Evolutionary conservation across 129 eudicot genomes (phyloP).

Genomic region (Artemisia annua): DNA sequence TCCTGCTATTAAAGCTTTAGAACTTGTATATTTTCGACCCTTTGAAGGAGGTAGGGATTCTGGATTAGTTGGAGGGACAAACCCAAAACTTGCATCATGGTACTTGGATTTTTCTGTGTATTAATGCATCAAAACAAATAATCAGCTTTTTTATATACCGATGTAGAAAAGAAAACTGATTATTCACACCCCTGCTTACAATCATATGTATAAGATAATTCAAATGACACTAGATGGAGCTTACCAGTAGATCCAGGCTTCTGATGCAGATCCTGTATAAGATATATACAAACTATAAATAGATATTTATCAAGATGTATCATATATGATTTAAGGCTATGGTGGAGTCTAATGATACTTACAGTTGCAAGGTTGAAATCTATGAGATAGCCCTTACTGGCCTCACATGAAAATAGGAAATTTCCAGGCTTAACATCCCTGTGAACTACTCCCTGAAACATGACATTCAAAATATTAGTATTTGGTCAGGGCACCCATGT

Average conservation of each 20-base stretch:
- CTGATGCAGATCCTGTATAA: conserved; percentile 72
- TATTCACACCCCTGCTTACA: conserved; percentile 2
- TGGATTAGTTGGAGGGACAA: conserved; percentile 34
- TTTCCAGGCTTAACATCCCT: conserved; percentile 99
- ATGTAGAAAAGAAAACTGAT: neutral
- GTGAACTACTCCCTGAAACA: conserved; percentile 86
- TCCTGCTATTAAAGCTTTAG: conserved; percentile 45
- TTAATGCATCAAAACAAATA: conserved; percentile 5
- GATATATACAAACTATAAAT: conserved; percentile 9
- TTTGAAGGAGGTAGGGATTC: conserved; percentile 53
- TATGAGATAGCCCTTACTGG: conserved; percentile 75
- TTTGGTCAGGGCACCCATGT: neutral
- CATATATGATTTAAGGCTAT: neutral
- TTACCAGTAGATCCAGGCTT: conserved; percentile 62
- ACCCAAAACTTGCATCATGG: conserved; percentile 36
- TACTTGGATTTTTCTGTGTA: conserved; percentile 50
- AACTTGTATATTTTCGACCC: conserved; percentile 35
- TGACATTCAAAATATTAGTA: conserved; percentile 9
- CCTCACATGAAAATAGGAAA: conserved; percentile 74
- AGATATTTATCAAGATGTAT: neutral
- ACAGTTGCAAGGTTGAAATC: conserved; percentile 98
- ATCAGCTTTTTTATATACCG: neutral
- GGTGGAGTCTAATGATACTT: conserved; percentile 16
- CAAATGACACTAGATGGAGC: conserved; percentile 21
- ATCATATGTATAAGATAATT: neutral